phyloP scores from a whole-genome alignment of 768 basidiomycete species.

The Suillus alpinus region DNA sequence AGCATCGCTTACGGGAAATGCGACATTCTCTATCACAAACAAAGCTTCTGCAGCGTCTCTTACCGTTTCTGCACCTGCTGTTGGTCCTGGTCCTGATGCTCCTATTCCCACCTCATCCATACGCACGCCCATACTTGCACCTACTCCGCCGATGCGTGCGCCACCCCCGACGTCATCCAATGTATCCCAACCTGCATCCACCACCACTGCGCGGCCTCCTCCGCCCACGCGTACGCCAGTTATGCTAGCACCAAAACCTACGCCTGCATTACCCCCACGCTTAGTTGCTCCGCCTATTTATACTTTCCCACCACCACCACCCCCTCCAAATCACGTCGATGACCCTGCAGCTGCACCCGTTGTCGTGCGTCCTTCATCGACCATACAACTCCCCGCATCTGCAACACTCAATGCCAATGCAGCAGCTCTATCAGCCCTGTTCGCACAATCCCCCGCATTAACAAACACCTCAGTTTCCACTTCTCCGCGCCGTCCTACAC shows the following conservation, averaged over 20 bases:
- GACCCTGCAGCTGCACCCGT: background rate
- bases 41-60: background rate
- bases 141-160: background rate
- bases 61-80: background rate
- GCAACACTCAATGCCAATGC: background rate
- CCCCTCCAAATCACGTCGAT: background rate
- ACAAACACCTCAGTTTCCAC: background rate
- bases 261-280: background rate
- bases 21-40: background rate
- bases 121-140: background rate
- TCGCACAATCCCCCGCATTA: background rate
- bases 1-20: background rate
- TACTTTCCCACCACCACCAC: background rate
- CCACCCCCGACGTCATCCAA: background rate
- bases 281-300: background rate
- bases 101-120: background rate
- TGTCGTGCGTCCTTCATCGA: background rate
- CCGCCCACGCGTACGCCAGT: background rate
- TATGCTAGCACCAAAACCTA: background rate
- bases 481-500: background rate
- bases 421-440: background rate
- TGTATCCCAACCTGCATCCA: background rate
- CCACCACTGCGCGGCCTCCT: background rate
- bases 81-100: background rate
- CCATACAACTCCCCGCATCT: background rate